These are phyloP conservation scores for Grigorovia yakushimaensis DNA, from an alignment of 805 yeast species.

Conservation along the genomic window DNA sequence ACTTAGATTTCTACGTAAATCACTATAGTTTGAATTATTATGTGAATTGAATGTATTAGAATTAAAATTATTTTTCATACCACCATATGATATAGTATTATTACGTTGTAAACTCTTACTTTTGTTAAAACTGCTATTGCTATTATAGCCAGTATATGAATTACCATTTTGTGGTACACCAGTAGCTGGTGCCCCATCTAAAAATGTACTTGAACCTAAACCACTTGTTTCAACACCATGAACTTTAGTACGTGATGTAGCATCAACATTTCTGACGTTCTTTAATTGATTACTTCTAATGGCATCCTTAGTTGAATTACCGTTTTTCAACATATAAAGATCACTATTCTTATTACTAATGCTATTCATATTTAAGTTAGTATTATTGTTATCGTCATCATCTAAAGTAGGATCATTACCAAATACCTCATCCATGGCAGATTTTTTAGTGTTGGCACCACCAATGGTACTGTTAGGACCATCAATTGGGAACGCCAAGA, in stretches of 20 bases:
- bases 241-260: conserved; percentile 54
- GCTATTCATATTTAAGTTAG: background rate
- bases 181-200: conserved; percentile 91
- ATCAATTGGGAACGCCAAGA: conserved; percentile 87
- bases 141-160: background rate
- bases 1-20: conserved; percentile 10
- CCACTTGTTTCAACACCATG: conserved; percentile 87
- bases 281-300: conserved; percentile 41
- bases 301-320: conserved; percentile 28
- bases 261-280: conserved; percentile 54
- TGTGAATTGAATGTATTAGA: conserved; percentile 27
- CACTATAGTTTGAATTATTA: conserved; percentile 11
- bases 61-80: background rate
- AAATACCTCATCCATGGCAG: conserved; percentile 65
- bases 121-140: conserved; percentile 24
- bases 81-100: conserved; percentile 68
- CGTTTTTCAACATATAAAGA: conserved; percentile 3
- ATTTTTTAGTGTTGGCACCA: conserved; percentile 55
- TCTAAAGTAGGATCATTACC: conserved; percentile 50
- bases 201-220: conserved; percentile 80
- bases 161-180: conserved; percentile 28
- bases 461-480: conserved; percentile 58
- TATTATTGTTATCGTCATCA: conserved; percentile 26
- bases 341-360: background rate
- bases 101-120: conserved; percentile 57